Conservation (phyloP, 2,329 filamentous ascomycete species). For the Penicillium sp. region DNA sequence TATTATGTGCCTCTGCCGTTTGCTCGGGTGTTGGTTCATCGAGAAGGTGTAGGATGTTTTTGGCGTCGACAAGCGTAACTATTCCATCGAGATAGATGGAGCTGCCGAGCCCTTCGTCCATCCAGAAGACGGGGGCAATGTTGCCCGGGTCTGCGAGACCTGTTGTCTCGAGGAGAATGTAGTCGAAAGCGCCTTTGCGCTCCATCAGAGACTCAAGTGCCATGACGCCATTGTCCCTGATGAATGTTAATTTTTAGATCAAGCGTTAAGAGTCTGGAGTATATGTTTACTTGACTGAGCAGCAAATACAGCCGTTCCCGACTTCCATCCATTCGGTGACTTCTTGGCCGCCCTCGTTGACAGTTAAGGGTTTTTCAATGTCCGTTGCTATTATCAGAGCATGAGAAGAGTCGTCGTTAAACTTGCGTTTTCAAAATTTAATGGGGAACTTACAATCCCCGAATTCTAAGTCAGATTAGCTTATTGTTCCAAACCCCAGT, state of each 20-base stretch:
- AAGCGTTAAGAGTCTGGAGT: background rate
- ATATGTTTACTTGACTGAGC: conserved; percentile 80
- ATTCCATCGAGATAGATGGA: conserved; percentile 97
- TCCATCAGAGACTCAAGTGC: conserved; percentile 97
- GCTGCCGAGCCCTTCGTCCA: conserved; percentile 92
- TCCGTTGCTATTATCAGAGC: conserved; percentile 68
- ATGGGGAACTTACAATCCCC: conserved; percentile 68
- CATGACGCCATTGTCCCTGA: conserved; percentile 84
- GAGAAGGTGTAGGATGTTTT: conserved; percentile 82
- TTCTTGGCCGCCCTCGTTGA: conserved; percentile 80
- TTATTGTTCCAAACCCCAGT: too few relatives aligned
- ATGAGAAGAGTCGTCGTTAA: background rate
- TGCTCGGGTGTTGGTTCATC: conserved; percentile 64
- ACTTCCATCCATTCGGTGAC: conserved; percentile 95
- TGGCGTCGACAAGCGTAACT: conserved; percentile 92
- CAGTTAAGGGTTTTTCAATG: conserved; percentile 93
- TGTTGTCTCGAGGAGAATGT: conserved; percentile 95
- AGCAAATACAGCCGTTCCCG: conserved; percentile 96
- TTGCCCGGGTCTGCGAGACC: conserved; percentile 95
- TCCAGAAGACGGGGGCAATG: conserved; percentile 94
- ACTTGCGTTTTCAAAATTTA: background rate
- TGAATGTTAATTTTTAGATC: conserved; percentile 4
- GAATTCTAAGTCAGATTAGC: conserved; percentile 63
- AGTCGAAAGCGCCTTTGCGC: conserved; percentile 91
- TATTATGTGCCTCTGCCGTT: conserved; percentile 53